phyloP scores from a whole-genome alignment of 371 early-diverging fungal species.

The Mortierella polycephala region DNA sequence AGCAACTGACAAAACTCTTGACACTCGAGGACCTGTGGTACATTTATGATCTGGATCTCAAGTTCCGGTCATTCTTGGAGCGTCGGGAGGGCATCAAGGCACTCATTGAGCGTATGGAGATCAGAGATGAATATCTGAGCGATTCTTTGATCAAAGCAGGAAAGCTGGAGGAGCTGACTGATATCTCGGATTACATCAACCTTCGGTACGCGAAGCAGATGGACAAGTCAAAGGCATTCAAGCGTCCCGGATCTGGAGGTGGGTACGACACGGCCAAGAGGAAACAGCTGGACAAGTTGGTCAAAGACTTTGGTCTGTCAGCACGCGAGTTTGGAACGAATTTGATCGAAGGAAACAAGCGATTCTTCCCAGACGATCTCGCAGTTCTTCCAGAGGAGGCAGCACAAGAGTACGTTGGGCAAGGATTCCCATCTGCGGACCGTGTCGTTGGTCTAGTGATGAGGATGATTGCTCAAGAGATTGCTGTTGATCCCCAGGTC shows the following conservation, averaged over 20 bases:
- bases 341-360: conserved; percentile 63
- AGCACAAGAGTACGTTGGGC: conserved; percentile 67
- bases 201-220: conserved; percentile 72
- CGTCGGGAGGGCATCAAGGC: conserved; percentile 62
- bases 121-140: conserved; percentile 63
- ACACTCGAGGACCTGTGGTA: conserved; percentile 85
- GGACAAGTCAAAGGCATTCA: conserved; percentile 61
- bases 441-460: conserved; percentile 76
- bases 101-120: conserved; percentile 58
- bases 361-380: conserved; percentile 68
- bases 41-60: conserved; percentile 86
- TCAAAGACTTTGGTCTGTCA: conserved; percentile 67
- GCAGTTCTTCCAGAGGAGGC: conserved; percentile 65
- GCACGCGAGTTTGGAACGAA: conserved; percentile 78
- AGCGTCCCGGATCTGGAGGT: conserved; percentile 60
- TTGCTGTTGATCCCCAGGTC: conserved; percentile 86
- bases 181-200: conserved; percentile 81
- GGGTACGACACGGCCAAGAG: conserved; percentile 66
- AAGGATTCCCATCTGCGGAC: conserved; percentile 64
- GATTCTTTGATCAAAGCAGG: conserved; percentile 61
- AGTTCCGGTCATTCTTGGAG: conserved; percentile 77
- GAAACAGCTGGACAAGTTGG: conserved; percentile 67
- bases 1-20: conserved; percentile 65
- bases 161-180: conserved; percentile 78
- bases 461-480: conserved; percentile 77